phyloP scores from a whole-genome alignment of 768 basidiomycete species.

The Tricholoma saponaceum region DNA sequence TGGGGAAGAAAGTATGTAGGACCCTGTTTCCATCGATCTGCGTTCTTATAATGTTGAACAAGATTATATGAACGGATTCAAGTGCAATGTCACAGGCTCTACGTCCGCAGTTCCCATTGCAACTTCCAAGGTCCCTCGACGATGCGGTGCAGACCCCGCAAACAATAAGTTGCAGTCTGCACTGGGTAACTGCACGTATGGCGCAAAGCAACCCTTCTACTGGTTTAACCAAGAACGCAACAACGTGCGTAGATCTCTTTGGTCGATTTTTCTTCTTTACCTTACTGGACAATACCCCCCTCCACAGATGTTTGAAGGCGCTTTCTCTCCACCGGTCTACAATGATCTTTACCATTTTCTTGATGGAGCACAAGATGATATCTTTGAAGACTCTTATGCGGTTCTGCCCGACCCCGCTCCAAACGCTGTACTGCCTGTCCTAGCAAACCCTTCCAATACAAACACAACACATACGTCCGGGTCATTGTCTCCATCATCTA shows the following conservation, averaged over 20 bases:
- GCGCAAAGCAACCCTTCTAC: slow-evolving; percentile 67
- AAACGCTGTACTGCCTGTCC: slow-evolving; percentile 29
- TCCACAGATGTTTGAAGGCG: slow-evolving; percentile 60
- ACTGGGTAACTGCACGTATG: slow-evolving; percentile 67
- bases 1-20: slow-evolving; percentile 54
- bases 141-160: slow-evolving; percentile 57
- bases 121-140: slow-evolving; percentile 52
- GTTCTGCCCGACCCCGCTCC: slow-evolving; percentile 42
- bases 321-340: slow-evolving; percentile 61
- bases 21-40: neutral
- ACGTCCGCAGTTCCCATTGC: slow-evolving; percentile 51
- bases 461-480: neutral
- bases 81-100: slow-evolving; percentile 54
- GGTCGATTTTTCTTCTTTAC: neutral
- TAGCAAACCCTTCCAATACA: slow-evolving; percentile 12
- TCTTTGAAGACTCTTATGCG: slow-evolving; percentile 57
- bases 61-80: slow-evolving; percentile 78
- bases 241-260: slow-evolving; percentile 40
- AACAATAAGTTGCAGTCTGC: slow-evolving; percentile 38
- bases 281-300: neutral
- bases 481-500: neutral
- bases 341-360: slow-evolving; percentile 65
- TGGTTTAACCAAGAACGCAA: slow-evolving; percentile 64
- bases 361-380: slow-evolving; percentile 72
- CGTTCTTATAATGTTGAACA: neutral